Percentiles rank a stretch among this genome's conserved stretches.
Conservation (phyloP, 179 eudicot species). For the Spergularia azorica region DNA sequence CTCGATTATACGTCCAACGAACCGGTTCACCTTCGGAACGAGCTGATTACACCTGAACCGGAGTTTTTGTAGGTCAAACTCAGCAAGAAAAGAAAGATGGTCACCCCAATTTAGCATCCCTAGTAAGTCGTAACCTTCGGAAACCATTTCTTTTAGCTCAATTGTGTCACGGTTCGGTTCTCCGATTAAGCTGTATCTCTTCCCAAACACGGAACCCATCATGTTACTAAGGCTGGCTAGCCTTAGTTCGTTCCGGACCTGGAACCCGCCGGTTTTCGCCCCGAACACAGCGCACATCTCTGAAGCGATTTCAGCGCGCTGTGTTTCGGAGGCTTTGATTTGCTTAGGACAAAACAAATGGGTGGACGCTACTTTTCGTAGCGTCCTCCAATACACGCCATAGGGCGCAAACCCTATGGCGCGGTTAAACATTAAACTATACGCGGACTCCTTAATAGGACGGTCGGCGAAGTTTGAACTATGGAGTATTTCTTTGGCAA, state of each 20-base stretch:
- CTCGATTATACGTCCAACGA: slow-evolving; percentile 57
- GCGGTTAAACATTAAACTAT: slow-evolving; percentile 66
- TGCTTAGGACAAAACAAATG: slow-evolving; percentile 77
- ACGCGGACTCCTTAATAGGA: slow-evolving; percentile 76
- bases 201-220: slow-evolving; percentile 70
- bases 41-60: slow-evolving; percentile 61
- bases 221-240: slow-evolving; percentile 34
- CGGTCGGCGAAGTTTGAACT: slow-evolving; percentile 61
- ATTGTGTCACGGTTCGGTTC: slow-evolving; percentile 32
- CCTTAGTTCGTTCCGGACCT: slow-evolving; percentile 26
- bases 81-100: slow-evolving; percentile 60
- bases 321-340: slow-evolving; percentile 43
- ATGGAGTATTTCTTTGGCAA: slow-evolving; percentile 59
- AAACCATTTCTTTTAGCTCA: slow-evolving; percentile 60
- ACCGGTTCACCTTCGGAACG: slow-evolving; percentile 70
- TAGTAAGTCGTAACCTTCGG: slow-evolving; percentile 72
- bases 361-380: slow-evolving; percentile 57
- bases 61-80: slow-evolving; percentile 60
- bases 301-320: slow-evolving; percentile 18
- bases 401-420: slow-evolving; percentile 90
- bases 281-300: slow-evolving; percentile 27
- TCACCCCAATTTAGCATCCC: slow-evolving; percentile 79
- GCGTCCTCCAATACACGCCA: slow-evolving; percentile 70
- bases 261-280: slow-evolving; percentile 15
- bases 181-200: slow-evolving; percentile 34